Evolutionary conservation across 257 asterid species (phyloP).

Genomic region (Solanum corneliomulleri): DNA sequence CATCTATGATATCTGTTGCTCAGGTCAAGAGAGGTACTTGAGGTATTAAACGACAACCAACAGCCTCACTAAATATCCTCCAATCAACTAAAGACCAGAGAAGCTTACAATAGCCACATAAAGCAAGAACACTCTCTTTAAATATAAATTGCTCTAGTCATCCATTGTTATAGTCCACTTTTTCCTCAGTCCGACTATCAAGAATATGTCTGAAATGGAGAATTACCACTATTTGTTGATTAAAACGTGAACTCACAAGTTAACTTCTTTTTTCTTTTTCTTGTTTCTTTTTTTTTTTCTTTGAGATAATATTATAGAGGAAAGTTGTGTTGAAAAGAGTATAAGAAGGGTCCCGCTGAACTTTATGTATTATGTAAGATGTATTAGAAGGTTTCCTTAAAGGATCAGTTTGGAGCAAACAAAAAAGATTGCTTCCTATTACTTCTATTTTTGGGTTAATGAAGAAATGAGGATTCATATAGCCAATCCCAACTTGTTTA

Average conservation of each 20-base stretch:
- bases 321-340: not conserved
- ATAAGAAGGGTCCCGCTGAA: not conserved
- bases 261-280: not conserved
- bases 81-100: not conserved
- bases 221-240: not conserved
- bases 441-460: not conserved
- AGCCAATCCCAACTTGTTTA: not conserved
- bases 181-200: not conserved
- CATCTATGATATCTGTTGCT: not conserved
- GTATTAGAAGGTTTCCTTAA: not conserved
- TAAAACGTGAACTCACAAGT: not conserved
- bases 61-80: not conserved
- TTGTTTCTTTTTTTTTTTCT: too few relatives aligned
- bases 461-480: not conserved
- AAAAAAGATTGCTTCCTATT: not conserved
- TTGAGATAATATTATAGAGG: not conserved
- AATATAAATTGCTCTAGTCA: not conserved
- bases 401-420: not conserved
- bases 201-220: not conserved
- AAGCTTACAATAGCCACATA: not conserved
- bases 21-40: not conserved
- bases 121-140: not conserved
- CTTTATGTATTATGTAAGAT: not conserved
- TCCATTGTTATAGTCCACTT: not conserved
- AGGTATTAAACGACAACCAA: not conserved